phyloP scores from a whole-genome alignment of 1,139 yeast species.

The Candida albicans region DNA sequence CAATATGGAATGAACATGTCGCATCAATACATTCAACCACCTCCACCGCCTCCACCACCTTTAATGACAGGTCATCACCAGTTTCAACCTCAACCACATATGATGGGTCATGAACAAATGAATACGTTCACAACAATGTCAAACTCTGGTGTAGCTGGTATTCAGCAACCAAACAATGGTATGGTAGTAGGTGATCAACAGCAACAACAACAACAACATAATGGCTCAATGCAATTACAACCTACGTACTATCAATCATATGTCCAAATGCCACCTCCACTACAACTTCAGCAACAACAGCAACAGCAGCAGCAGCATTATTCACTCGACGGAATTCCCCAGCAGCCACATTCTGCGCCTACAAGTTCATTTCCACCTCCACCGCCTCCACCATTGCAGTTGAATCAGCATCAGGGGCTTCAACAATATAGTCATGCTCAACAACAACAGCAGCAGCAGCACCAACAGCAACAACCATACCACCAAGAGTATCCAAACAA shows the following conservation, averaged over 20 bases:
- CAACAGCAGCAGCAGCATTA: slow-evolving; percentile 2
- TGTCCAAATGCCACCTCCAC: background rate
- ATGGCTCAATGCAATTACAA: background rate
- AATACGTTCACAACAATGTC: background rate
- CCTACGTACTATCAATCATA: background rate
- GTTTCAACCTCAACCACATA: slow-evolving; percentile 3
- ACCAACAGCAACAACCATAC: slow-evolving; percentile 6
- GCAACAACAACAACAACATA: background rate
- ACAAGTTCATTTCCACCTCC: slow-evolving; percentile 1
- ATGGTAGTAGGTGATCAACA: background rate
- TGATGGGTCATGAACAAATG: slow-evolving; percentile 2
- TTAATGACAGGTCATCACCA: slow-evolving; percentile 1
- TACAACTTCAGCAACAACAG: slow-evolving; percentile 6
- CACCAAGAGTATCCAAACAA: slow-evolving; percentile 6
- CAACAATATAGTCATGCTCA: slow-evolving; percentile 6
- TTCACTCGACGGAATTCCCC: slow-evolving; percentile 6
- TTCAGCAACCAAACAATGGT: too few relatives aligned
- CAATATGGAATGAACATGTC: background rate
- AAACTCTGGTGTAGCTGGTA: background rate
- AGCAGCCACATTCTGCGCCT: slow-evolving; percentile 5
- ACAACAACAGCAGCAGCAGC: slow-evolving; percentile 12
- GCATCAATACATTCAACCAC: background rate
- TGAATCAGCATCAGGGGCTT: slow-evolving; percentile 13
- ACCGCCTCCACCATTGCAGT: slow-evolving; percentile 8
- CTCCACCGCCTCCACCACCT: background rate